These are phyloP conservation scores for Blastocystis sp. DNA, from an alignment of 352 stramenopile genomes.

Conservation along the genomic window DNA sequence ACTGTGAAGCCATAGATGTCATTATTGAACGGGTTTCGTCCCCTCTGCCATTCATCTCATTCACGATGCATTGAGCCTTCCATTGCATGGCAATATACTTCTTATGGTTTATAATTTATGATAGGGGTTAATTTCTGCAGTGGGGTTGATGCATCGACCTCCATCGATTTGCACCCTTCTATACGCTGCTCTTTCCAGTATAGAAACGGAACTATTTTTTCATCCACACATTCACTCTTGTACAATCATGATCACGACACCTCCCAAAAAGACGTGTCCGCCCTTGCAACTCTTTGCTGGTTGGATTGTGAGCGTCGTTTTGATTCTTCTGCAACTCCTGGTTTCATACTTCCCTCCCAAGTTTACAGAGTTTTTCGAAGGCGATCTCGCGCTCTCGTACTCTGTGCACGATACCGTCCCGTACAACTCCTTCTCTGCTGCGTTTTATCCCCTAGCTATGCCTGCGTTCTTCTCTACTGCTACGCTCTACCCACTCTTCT, in stretches of 20 bases:
- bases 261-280: too few species aligned
- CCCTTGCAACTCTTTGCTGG: conserved; percentile 8
- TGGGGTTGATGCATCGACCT: background rate
- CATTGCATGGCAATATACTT: too few species aligned
- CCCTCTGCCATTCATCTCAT: too few species aligned
- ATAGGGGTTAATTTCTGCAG: too few species aligned
- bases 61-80: too few species aligned
- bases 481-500: conserved; percentile 48
- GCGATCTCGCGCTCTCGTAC: conserved; percentile 59
- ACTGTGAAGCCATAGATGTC: too few species aligned
- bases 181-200: background rate
- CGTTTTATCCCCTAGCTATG: conserved; percentile 22
- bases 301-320: conserved; percentile 22
- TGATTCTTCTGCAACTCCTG: conserved; percentile 35
- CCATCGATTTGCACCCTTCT: background rate
- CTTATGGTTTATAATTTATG: too few species aligned
- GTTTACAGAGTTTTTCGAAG: conserved; percentile 60
- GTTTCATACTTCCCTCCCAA: conserved; percentile 37
- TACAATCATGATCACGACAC: background rate
- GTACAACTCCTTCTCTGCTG: background rate
- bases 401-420: conserved; percentile 66
- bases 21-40: too few species aligned
- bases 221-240: background rate
- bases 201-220: background rate
- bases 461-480: conserved; percentile 46